Base-by-base conservation (phyloP, 306 rosid genomes). In the Castanea mollissima region DNA sequence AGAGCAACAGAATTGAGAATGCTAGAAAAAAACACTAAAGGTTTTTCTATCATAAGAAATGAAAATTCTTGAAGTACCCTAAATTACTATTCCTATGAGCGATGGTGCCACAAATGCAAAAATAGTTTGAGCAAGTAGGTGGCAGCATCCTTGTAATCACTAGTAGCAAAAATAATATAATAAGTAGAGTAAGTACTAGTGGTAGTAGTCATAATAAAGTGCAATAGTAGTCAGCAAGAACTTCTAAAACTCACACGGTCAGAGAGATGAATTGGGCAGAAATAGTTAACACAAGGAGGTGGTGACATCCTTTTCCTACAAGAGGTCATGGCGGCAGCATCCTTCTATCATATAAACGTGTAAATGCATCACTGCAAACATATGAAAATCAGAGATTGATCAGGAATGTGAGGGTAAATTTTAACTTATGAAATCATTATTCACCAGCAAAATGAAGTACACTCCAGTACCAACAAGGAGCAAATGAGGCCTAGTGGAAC, bases 221-320 rank as follows among this genome's bases (percentile, higher is more conserved):
- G 41, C 35, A 76, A 58, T 25, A 74, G 77, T 71, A 35, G 70
- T 59, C 74, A 72, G 29, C n/a, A 83, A 35, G 65, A 76, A 69
- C 63, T 62, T 31, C 46, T 69, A 51, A 51, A 82, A 90, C 97
- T 89, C 76, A 96, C 99, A 78, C 89, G 91, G 19, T 93, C 97
- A 74, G 99, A 93, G 76, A 96, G 99, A 86, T 96, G 99, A 94
- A 91, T 91, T 20, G 99, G 99, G 79, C 98, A 93, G 83, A 92
- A 96, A 84, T 91, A 96, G 86, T 88, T 93, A 82, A 93, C 96
- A 81, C 99, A 96, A 69, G 90, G 94, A 83, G 99, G 98, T 35
- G 99, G 91, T 14, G 91, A 79, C 88, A 80, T 88, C 85, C 90
- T 91, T 84, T 88, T 86, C 83, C 80, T 87, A 77, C 94, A 86